Evolutionary conservation across 129 eudicot species (phyloP).

Genomic region (Rutidosis leptorrhynchoides): DNA sequence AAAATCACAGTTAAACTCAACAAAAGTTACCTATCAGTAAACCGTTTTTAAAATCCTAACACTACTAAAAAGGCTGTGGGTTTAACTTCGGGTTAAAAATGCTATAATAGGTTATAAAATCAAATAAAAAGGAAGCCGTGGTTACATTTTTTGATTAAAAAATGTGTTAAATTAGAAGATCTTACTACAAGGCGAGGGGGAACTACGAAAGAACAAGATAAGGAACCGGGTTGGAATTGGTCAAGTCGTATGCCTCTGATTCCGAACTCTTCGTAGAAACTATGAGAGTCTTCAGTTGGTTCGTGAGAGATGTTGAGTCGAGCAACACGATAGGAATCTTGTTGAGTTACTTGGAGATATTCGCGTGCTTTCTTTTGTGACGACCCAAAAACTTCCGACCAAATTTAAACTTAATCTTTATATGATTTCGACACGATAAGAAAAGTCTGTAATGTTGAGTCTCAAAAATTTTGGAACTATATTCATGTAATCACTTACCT

Average conservation of each 20-base stretch:
- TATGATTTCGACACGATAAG: too few relatives aligned
- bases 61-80: not conserved
- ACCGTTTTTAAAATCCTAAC: not conserved
- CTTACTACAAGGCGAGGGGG: constrained; percentile 33
- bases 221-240: constrained; percentile 18
- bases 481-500: too few relatives aligned
- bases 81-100: not conserved
- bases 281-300: not conserved
- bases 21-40: not conserved
- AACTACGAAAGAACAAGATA: constrained; percentile 28
- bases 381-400: too few relatives aligned
- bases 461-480: too few relatives aligned
- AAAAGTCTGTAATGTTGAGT: too few relatives aligned
- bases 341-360: constrained; percentile 15
- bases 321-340: constrained; percentile 17
- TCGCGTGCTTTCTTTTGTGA: constrained; percentile 16
- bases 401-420: too few relatives aligned
- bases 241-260: constrained; percentile 26
- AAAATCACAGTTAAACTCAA: not conserved
- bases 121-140: not conserved
- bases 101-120: not conserved
- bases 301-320: constrained; percentile 17
- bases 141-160: not conserved
- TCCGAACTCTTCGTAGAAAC: constrained; percentile 28
- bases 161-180: not conserved